Percentiles rank a stretch among this genome's conserved stretches.
These are phyloP conservation scores for Sporothrix globosa DNA, from an alignment of 2,329 filamentous ascomycete genomes.

Conservation along the genomic window DNA sequence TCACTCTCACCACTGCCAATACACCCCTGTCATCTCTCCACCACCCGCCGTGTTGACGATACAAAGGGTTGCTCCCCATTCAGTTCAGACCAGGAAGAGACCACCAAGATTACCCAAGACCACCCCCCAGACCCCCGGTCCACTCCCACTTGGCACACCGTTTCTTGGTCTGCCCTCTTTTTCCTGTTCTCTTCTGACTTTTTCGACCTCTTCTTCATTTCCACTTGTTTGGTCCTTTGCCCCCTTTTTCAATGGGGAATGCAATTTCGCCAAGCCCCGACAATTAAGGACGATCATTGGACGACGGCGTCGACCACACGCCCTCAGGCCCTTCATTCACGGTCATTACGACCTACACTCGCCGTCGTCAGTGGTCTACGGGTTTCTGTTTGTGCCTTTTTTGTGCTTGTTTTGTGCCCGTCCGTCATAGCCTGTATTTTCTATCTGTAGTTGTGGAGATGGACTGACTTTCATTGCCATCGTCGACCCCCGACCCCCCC, in stretches of 20 bases:
- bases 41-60: slow-evolving; percentile 14
- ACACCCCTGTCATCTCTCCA: slow-evolving; percentile 14
- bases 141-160: slow-evolving; percentile 13
- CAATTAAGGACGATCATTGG: slow-evolving; percentile 7
- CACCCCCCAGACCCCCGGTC: slow-evolving; percentile 9
- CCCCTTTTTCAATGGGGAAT: slow-evolving; percentile 34
- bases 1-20: neutral
- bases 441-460: neutral
- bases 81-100: neutral
- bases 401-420: neutral
- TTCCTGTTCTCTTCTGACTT: neutral
- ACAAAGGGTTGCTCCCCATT: neutral
- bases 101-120: neutral
- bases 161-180: slow-evolving; percentile 10
- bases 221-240: slow-evolving; percentile 34
- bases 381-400: no score
- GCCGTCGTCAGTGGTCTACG: no score
- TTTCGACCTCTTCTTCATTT: slow-evolving; percentile 27
- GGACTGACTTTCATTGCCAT: neutral
- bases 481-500: neutral
- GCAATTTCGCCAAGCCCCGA: slow-evolving; percentile 38
- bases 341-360: no score
- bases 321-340: no score
- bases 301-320: neutral
- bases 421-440: neutral